Evolutionary conservation across 352 stramenopile species (phyloP), one percentile per base, ranked within the genome.

Genomic region (Globisporangium barbulae): DNA sequence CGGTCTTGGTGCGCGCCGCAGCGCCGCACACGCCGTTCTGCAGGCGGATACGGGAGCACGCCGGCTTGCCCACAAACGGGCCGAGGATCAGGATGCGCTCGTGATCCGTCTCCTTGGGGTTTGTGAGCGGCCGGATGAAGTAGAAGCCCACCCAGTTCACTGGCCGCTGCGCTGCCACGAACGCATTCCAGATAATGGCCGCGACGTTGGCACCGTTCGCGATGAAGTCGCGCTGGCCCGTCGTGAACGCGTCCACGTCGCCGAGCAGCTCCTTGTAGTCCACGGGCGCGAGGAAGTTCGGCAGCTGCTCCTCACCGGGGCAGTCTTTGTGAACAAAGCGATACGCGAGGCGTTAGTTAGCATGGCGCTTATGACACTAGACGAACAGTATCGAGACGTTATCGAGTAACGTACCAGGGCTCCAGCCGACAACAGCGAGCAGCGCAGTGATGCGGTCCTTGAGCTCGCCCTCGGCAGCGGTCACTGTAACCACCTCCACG

Each of bases 71-170:
- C 60, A 90, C 81, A 65, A 94, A 94, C 0, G 85, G 85, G 0
- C 85, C 85, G 15, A 94, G 73, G 49, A 94, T 81, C 42, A 94
- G 61, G 35, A 94, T 82, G 52, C 78, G 72, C 53, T 71, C 63
- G 61, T 85, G 71, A 54, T 90, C 76, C 1, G 58, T 79, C 48
- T 81, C 71, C 44, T 79, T 85, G 4, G 79, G 78, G 61, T 84
- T 88, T 13, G 63, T 69, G 22, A 93, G 71, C 45, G 83, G 82
- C 6, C 85, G 78, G 9, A 87, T 71, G 47, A 89, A 91, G 76
- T 94, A 94, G 68, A 94, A 90, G 12, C 85, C 85, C 1, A 74
- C 78, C 85, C 85, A 94, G 72, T 94, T 94, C 59, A 93, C 83
- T 9, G 82, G 67, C 10, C 84, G 83, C 49, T 69, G 50, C 10